Percentiles rank a stretch among this genome's conserved stretches.
Conservation (phyloP, 805 yeast species). For the Metschnikowia borealis region DNA sequence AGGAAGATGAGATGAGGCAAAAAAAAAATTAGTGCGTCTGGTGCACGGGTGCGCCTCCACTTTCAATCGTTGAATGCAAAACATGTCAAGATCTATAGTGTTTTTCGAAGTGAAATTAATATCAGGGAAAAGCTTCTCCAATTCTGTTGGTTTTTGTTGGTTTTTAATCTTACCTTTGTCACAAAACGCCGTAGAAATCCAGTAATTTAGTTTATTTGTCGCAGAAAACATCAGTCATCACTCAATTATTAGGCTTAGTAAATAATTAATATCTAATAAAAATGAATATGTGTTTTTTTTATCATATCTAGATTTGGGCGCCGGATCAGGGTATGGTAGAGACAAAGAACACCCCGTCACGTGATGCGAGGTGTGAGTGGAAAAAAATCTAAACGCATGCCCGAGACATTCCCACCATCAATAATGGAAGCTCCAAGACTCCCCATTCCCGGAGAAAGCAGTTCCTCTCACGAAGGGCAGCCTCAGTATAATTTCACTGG, state of each 20-base stretch:
- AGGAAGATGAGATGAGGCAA: constrained; percentile 15
- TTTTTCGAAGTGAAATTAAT: too few species aligned
- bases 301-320: too few species aligned
- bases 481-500: constrained; percentile 32
- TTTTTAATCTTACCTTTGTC: too few species aligned
- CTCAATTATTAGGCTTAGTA: too few species aligned
- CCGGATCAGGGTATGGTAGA: too few species aligned
- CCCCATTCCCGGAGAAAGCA: constrained; percentile 51
- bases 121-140: too few species aligned
- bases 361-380: neutral
- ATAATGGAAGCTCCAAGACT: constrained; percentile 53
- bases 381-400: neutral
- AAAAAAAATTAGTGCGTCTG: constrained; percentile 11
- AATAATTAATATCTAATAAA: too few species aligned
- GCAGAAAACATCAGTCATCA: too few species aligned
- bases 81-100: neutral
- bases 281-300: too few species aligned
- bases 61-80: neutral
- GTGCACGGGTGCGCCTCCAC: constrained; percentile 16
- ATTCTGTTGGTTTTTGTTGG: too few species aligned
- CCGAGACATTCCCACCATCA: constrained; percentile 18
- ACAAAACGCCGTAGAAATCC: too few species aligned
- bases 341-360: neutral
- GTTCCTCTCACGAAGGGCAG: constrained; percentile 16
- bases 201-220: too few species aligned